A percentile compares a stretch with the other conserved stretches of the same genome.
These are phyloP conservation scores for Magnusiomyces sp. DNA, from an alignment of 1,139 yeast species.

Conservation along the genomic window DNA sequence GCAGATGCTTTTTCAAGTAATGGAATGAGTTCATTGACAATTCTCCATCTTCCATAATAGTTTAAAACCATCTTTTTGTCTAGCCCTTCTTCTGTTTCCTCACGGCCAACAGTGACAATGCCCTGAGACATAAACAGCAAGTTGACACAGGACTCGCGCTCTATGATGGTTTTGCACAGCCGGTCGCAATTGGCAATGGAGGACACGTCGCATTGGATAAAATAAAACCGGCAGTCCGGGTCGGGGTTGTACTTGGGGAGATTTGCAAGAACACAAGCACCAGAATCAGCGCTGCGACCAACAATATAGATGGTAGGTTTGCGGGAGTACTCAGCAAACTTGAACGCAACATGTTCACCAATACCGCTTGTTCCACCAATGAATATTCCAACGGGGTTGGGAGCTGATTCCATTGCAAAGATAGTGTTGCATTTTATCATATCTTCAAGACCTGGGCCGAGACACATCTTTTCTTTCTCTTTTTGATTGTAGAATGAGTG, in stretches of 20 bases:
- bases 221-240: conserved; percentile 19
- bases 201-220: conserved; percentile 23
- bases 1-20: conserved; percentile 25
- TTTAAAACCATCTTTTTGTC: conserved; percentile 25
- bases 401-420: background rate
- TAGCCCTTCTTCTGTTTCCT: conserved; percentile 26
- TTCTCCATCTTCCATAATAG: conserved; percentile 28
- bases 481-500: too few relatives aligned
- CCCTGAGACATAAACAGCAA: conserved; percentile 26
- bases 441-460: too few relatives aligned
- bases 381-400: conserved; percentile 25
- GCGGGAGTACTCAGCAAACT: conserved; percentile 24
- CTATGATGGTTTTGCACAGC: conserved; percentile 17
- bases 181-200: conserved; percentile 23
- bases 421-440: too few relatives aligned
- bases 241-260: conserved; percentile 22
- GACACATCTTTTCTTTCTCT: too few relatives aligned
- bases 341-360: conserved; percentile 27
- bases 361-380: conserved; percentile 31
- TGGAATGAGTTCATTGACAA: conserved; percentile 22
- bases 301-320: conserved; percentile 28
- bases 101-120: conserved; percentile 19
- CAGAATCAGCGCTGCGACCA: conserved; percentile 26
- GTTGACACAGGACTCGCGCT: conserved; percentile 24
- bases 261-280: conserved; percentile 18